These are phyloP conservation scores for Grosmannia serpens DNA, from an alignment of 2,329 filamentous ascomycete genomes.

Conservation along the genomic window DNA sequence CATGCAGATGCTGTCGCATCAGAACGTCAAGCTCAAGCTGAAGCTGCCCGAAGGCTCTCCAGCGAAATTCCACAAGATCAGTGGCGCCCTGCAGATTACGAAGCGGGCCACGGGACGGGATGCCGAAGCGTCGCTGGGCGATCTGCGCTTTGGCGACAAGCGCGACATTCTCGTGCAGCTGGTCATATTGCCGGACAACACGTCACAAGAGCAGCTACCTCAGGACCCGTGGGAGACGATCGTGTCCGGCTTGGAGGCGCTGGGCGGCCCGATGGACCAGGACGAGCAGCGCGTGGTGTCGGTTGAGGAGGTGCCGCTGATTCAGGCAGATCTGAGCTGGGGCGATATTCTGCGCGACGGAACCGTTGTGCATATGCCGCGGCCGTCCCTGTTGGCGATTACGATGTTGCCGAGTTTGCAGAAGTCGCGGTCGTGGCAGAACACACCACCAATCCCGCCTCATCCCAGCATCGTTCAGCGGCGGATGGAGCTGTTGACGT, in stretches of 20 bases:
- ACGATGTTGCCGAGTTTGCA: constrained; percentile 75
- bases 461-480: constrained; percentile 92
- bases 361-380: constrained; percentile 70
- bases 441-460: constrained; percentile 75
- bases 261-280: constrained; percentile 76
- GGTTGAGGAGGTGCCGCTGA: constrained; percentile 87
- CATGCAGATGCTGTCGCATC: constrained; percentile 90
- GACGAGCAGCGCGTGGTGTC: constrained; percentile 76
- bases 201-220: constrained; percentile 70
- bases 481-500: constrained; percentile 94
- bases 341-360: constrained; percentile 89
- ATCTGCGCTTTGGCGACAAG: constrained; percentile 93
- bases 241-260: constrained; percentile 84
- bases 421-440: constrained; percentile 53
- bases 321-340: constrained; percentile 89
- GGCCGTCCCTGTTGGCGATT: constrained; percentile 85
- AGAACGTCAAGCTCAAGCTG: constrained; percentile 93
- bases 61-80: constrained; percentile 98
- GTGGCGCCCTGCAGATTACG: constrained; percentile 87
- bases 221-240: constrained; percentile 97
- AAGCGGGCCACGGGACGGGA: constrained; percentile 92
- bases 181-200: constrained; percentile 78
- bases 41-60: constrained; percentile 91
- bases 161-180: constrained; percentile 86
- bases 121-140: constrained; percentile 83